Conservation (phyloP, 768 basidiomycete species). For the Lentinula guzmanii region DNA sequence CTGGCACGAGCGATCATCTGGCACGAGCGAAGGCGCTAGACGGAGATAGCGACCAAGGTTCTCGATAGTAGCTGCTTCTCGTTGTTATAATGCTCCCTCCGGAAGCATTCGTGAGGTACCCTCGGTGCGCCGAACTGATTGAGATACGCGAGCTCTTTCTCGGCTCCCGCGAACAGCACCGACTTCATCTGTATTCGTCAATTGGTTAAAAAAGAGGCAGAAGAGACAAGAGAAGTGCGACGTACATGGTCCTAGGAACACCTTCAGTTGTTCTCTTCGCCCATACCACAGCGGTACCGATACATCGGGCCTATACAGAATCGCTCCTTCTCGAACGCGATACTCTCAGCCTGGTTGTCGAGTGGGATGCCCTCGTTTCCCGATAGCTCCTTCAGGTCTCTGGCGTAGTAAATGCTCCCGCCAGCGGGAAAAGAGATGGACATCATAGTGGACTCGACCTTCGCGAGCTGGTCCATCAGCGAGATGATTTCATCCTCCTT, state of each 20-base stretch:
- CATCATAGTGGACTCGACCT: constrained; percentile 36
- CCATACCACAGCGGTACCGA: constrained; percentile 20
- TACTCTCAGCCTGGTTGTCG: neutral
- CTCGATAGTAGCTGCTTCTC: constrained; percentile 21
- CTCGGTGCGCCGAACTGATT: constrained; percentile 21
- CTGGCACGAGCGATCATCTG: constrained; percentile 21
- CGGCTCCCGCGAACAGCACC: constrained; percentile 18
- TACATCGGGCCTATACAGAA: constrained; percentile 28
- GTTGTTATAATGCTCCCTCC: constrained; percentile 21
- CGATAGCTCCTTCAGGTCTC: constrained; percentile 30
- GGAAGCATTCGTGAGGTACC: constrained; percentile 16
- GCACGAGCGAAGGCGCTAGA: constrained; percentile 22
- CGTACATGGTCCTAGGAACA: constrained; percentile 20
- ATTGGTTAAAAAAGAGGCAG: constrained; percentile 8
- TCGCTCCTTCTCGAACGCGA: constrained; percentile 4
- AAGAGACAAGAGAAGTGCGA: constrained; percentile 11
- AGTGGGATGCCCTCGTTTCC: constrained; percentile 21
- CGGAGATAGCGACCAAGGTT: constrained; percentile 23
- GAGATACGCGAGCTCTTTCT: constrained; percentile 25
- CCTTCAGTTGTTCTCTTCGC: constrained; percentile 13
- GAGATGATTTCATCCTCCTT: constrained; percentile 24
- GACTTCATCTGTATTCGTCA: constrained; percentile 18
- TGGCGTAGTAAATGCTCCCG: constrained; percentile 34
- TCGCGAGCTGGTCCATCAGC: constrained; percentile 27
- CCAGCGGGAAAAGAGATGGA: constrained; percentile 35